Conservation (phyloP, 176 grass and related monocot species). For the Hordeum marinum region DNA sequence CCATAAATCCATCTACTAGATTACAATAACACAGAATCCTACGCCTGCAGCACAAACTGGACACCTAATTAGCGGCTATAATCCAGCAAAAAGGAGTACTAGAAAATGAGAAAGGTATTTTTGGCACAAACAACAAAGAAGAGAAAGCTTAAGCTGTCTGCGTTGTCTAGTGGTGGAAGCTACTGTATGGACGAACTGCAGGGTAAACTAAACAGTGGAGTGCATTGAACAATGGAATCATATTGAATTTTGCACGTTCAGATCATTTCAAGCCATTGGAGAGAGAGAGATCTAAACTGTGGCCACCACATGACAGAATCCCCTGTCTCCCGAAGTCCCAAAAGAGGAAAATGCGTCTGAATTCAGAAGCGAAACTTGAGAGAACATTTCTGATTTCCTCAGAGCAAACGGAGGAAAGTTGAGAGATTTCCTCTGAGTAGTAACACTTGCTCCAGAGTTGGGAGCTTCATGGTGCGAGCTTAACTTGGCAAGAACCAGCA, state of each 20-base stretch:
- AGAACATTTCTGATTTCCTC: neutral
- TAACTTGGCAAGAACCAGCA: too few relatives aligned
- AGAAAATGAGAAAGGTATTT: too few relatives aligned
- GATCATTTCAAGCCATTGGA: neutral
- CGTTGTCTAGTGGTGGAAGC: neutral
- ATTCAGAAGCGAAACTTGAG: neutral
- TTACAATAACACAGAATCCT: slow-evolving; percentile 13
- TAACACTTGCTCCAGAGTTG: neutral
- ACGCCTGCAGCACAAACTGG: neutral
- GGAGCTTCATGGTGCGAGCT: neutral
- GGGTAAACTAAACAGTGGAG: neutral
- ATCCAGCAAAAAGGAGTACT: too few relatives aligned
- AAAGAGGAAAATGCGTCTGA: slow-evolving; percentile 4
- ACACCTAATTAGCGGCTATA: slow-evolving; percentile 10
- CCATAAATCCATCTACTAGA: neutral
- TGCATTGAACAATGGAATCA: neutral
- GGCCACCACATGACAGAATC: neutral
- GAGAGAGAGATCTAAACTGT: neutral
- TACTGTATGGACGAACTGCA: neutral
- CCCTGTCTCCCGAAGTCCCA: neutral
- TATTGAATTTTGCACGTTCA: neutral
- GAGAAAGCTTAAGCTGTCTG: neutral
- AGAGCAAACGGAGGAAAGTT: neutral
- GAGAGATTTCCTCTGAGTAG: neutral
- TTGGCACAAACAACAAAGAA: neutral